Evolutionary conservation across 1,284 basidiomycete species (phyloP), one percentile per base, ranked within the genome.

Genomic region (Pseudozyma sp.): DNA sequence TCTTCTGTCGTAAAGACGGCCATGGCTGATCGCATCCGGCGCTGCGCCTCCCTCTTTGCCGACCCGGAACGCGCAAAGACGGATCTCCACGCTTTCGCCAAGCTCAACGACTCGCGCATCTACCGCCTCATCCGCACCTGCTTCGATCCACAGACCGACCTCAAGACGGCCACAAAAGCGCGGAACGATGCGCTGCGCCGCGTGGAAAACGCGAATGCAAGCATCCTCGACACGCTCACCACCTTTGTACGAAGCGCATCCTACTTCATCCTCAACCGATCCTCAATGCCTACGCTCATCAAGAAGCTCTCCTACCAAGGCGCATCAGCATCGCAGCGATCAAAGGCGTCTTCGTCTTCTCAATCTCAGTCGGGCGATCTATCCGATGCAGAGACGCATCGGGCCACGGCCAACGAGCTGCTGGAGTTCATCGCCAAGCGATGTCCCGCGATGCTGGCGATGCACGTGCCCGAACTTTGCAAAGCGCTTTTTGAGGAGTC

Each of bases 91-190:
- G 85, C 89, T 0, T 97, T 99, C 77, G 94, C 94, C 1, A 91
- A 92, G 66, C 86, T 91, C 40, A 97, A 97, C 84, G 94, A 97
- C 78, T 88, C 88, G 19, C 88, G 93, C 51, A 86, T 96, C 10
- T 97, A 94, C 86, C 94, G 92, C 84, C 87, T 95, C 5, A 86
- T 96, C 45, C 91, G 90, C 81, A 90, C 89, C 0, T 90, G 92
- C 77, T 89, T 93, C 86, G 94, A 97, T 82, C 87, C 91, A 0
- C 90, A 93, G 75, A 90, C 91, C 0, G 92, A 96, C 80, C 85
- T 98, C 31, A 93, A 92, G 81, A 88, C 88, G 5, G 87, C 95
- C 2, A 87, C 92, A 64, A 97, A 96, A 85, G 87, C 68, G 34
- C 65, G 77, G 5, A 70, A 61, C 53, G 77, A 82, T 42, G 75